Percentiles rank a stretch among this genome's conserved stretches.
These are phyloP conservation scores for Ogataea naganishii DNA, from an alignment of 805 yeast genomes.

Conservation along the genomic window DNA sequence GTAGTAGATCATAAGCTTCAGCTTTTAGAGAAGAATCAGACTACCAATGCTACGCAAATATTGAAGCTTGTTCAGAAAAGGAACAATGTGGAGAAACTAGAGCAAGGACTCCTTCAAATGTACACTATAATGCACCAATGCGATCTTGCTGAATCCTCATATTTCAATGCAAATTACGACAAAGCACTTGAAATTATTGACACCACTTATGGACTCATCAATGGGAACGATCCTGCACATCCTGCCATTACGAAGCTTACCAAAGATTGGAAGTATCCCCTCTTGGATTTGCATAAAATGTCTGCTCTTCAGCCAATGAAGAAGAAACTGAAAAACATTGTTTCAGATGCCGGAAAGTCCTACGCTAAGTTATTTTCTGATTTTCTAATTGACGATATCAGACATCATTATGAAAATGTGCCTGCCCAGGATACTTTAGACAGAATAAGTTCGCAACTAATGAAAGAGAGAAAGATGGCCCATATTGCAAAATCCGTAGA, in stretches of 20 bases:
- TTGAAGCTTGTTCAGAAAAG: slow-evolving; percentile 42
- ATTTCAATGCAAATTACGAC: slow-evolving; percentile 36
- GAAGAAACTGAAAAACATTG: slow-evolving; percentile 44
- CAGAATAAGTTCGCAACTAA: slow-evolving; percentile 28
- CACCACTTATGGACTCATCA: slow-evolving; percentile 46
- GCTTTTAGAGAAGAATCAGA: slow-evolving; percentile 37
- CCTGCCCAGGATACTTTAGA: slow-evolving; percentile 39
- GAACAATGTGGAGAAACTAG: slow-evolving; percentile 53
- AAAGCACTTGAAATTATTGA: slow-evolving; percentile 51
- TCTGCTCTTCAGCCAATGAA: slow-evolving; percentile 44
- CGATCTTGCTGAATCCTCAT: slow-evolving; percentile 39
- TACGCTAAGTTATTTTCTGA: slow-evolving; percentile 51
- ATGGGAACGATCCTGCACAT: slow-evolving; percentile 35
- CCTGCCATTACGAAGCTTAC: slow-evolving; percentile 22
- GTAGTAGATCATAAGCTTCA: slow-evolving; percentile 37
- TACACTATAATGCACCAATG: slow-evolving; percentile 35
- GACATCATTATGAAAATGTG: slow-evolving; percentile 42
- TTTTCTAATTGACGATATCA: slow-evolving; percentile 51
- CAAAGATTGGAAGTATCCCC: slow-evolving; percentile 34
- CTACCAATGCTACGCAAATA: slow-evolving; percentile 40
- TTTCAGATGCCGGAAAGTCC: slow-evolving; percentile 61
- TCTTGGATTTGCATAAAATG: slow-evolving; percentile 32
- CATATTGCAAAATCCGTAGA: slow-evolving; percentile 14
- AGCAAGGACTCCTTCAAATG: slow-evolving; percentile 51
- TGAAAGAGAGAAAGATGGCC: slow-evolving; percentile 4